phyloP scores from a whole-genome alignment of 2,329 filamentous ascomycete species.

The Alternaria ventricosa region DNA sequence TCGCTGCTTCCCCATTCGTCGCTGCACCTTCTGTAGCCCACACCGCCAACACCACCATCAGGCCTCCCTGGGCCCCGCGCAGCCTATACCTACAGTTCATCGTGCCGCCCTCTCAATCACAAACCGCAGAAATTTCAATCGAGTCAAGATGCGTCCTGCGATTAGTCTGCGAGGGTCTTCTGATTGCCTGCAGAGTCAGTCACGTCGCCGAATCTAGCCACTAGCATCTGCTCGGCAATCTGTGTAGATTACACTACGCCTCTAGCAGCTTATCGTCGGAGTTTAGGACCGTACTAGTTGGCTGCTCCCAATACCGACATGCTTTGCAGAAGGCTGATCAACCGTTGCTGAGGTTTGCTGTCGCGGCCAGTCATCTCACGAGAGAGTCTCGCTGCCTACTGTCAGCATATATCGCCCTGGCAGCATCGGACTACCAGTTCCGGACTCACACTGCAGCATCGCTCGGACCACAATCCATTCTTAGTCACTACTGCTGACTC shows the following conservation, averaged over 20 bases:
- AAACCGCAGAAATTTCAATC: conserved; percentile 10
- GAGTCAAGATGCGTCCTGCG: conserved; percentile 3
- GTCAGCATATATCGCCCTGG: not conserved
- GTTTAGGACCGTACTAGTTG: conserved; percentile 22
- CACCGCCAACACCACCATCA: conserved; percentile 9
- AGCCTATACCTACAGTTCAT: conserved; percentile 1
- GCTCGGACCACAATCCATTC: not conserved
- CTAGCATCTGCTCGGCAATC: conserved; percentile 20
- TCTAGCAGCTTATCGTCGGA: conserved; percentile 10
- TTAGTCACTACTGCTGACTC: not conserved
- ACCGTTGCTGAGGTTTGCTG: not conserved
- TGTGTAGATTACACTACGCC: conserved; percentile 17
- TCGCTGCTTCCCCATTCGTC: conserved; percentile 1
- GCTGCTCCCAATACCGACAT: not conserved
- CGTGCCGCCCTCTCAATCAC: not conserved
- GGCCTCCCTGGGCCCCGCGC: not conserved
- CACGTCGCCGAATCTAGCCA: conserved; percentile 7
- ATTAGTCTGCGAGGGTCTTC: not conserved
- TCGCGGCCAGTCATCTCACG: not conserved
- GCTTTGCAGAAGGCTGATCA: not conserved
- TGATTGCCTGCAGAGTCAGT: conserved; percentile 1
- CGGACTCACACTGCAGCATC: not conserved
- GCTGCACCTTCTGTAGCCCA: conserved; percentile 3
- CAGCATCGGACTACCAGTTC: not conserved
- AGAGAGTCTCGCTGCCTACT: not conserved